These are phyloP conservation scores for Eucalyptus regnans DNA, from an alignment of 345 rosid species.

Conservation along the genomic window DNA sequence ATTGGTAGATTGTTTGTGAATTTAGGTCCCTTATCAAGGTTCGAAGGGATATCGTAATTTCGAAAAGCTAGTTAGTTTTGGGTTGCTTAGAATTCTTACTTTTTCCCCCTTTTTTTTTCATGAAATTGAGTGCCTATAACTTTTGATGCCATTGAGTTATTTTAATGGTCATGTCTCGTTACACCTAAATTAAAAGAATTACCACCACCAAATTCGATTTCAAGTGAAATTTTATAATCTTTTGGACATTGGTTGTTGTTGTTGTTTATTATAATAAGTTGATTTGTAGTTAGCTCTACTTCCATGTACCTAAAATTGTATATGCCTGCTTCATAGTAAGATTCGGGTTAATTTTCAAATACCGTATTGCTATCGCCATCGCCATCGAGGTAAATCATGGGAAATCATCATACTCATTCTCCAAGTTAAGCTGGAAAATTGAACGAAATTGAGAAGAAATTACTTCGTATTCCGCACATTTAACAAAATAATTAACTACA, in stretches of 20 bases:
- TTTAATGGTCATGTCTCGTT: not conserved
- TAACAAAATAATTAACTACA: not conserved
- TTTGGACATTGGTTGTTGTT: not conserved
- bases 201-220: not conserved
- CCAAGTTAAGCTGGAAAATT: not conserved
- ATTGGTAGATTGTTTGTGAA: too few relatives aligned
- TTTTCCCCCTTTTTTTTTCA: too few relatives aligned
- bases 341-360: accelerated
- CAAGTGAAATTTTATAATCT: not conserved
- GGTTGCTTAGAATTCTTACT: not conserved
- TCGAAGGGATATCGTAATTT: not conserved
- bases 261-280: not conserved
- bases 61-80: not conserved
- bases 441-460: not conserved
- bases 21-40: not conserved
- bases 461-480: not conserved
- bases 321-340: not conserved
- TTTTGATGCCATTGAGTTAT: not conserved
- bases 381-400: not conserved
- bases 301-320: not conserved
- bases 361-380: not conserved
- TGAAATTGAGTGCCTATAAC: not conserved
- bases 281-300: not conserved
- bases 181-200: not conserved
- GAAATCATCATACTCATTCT: not conserved